phyloP scores from a whole-genome alignment of 106 monocot species.

The Apostasia shenzhenica region DNA sequence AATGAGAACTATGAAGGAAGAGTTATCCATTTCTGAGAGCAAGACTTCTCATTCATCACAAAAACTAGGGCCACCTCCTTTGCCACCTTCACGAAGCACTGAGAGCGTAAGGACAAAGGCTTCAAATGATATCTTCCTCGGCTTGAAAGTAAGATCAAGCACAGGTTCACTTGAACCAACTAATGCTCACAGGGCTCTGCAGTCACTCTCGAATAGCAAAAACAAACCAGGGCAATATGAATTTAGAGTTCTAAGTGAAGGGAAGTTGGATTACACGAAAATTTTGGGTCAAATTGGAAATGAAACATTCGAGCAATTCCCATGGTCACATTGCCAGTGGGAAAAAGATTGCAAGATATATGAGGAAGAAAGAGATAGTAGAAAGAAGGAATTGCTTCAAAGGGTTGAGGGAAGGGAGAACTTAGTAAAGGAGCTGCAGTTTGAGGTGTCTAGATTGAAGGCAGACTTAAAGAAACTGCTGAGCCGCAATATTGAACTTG shows the following conservation, averaged over 20 bases:
- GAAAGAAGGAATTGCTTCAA: conserved; percentile 25
- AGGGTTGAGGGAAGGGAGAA: conserved; percentile 35
- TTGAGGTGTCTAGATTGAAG: conserved; percentile 28
- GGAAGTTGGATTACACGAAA: conserved; percentile 16
- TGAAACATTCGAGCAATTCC: conserved; percentile 20
- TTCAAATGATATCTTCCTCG: conserved; percentile 3
- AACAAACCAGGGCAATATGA: conserved; percentile 7
- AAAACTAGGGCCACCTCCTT: conserved; percentile 2
- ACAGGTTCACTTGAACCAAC: conserved; percentile 2
- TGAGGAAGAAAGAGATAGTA: conserved; percentile 12
- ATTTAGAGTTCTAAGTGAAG: conserved; percentile 5
- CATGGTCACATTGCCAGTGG: conserved; percentile 4
- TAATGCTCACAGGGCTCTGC: conserved; percentile 12
- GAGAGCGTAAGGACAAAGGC: conserved; percentile 11
- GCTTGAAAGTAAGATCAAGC: conserved; percentile 14
- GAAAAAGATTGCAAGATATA: conserved; percentile 12
- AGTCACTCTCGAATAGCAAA: conserved; percentile 15
- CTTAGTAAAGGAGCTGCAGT: conserved; percentile 33
- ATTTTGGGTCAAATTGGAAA: neutral
- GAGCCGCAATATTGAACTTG: conserved; percentile 30
- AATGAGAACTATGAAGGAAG: conserved; percentile 36
- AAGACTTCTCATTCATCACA: conserved; percentile 8
- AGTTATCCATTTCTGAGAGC: conserved; percentile 11
- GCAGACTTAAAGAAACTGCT: conserved; percentile 41
- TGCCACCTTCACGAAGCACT: conserved; percentile 18